Base-by-base conservation (phyloP, 2,329 filamentous ascomycete genomes). In the Dichotomopilus funicola region DNA sequence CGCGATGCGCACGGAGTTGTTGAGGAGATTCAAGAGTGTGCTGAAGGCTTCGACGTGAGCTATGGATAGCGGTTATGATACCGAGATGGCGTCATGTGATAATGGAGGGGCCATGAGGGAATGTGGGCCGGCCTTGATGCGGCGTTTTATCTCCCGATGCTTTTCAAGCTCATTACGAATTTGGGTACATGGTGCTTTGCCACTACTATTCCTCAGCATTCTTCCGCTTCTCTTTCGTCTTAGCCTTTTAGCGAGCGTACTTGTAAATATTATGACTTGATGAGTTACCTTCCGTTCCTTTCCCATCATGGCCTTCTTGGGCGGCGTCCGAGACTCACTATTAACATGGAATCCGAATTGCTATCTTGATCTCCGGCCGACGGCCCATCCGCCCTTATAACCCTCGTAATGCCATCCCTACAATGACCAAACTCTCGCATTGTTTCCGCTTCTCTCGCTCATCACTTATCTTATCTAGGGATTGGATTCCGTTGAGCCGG, bases 361-460 rank as follows among this genome's bases (percentile, higher is more conserved):
- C 13, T 13, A 42, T 7, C 40, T 13, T 12, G 40, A 42, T 10
- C 19, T 27, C 19, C 19, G 34, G 2, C 13, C 6, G 2, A 33
- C 34, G 43, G 4, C 27, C 38, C 69, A 59, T 49, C 68, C 72
- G 27, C 42, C 33, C n/a, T 56, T 44, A 70, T 59, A 78, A 71
- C 57, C 87, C 87, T 61, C 88, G 82, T 62, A 94, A 69, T 1
- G 91, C 89, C 81, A 96, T 95, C 12, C 82, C 80, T 1, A 88
- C 85, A 53, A 96, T 64, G 5, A 92, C 75, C 43, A 88, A 75
- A 52, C 80, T 76, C 67, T 95, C 89, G 44, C 88, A 74, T 64
- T 87, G 80, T 56, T 68, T 74, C 54, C 69, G 73, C 64, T 73
- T 77, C 59, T 71, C 65, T 19, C 64, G 61, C 31, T 75, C 70